Evolutionary conservation across 2,329 filamentous ascomycete genomes (phyloP).

Genomic region (Colletotrichum lini): DNA sequence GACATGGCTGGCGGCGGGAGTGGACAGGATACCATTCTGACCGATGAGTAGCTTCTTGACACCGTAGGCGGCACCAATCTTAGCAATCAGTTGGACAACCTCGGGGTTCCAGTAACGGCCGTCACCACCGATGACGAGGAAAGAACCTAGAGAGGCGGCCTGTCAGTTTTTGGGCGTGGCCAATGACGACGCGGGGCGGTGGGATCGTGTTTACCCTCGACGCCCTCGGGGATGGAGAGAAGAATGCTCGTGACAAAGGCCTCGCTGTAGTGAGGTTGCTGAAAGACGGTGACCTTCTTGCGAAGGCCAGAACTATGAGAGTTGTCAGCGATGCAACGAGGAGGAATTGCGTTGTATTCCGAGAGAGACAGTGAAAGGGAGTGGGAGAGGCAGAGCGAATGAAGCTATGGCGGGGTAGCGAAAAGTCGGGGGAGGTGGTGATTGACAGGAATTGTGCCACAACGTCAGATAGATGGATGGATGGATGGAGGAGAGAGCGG

Average conservation of each 20-base stretch:
- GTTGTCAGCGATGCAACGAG: constrained; percentile 24
- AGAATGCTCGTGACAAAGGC: constrained; percentile 95
- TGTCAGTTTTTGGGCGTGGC: constrained; percentile 15
- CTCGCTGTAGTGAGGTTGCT: constrained; percentile 95
- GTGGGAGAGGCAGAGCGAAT: no score
- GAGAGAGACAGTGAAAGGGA: constrained; percentile 16
- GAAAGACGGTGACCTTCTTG: constrained; percentile 99
- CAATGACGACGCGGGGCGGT: background rate
- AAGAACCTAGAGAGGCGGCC: constrained; percentile 66
- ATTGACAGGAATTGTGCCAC: constrained; percentile 50
- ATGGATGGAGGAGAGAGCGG: constrained; percentile 36
- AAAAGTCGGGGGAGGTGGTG: constrained; percentile 23
- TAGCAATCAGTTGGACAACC: constrained; percentile 95
- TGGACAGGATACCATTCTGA: constrained; percentile 96
- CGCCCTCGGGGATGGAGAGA: constrained; percentile 95
- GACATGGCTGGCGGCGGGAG: constrained; percentile 94
- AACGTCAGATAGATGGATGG: constrained; percentile 41
- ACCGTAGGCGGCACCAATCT: constrained; percentile 96
- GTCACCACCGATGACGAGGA: constrained; percentile 97
- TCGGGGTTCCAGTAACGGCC: constrained; percentile 98
- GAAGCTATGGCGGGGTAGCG: constrained; percentile 36
- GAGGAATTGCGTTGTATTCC: constrained; percentile 14
- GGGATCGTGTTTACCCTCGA: constrained; percentile 69
- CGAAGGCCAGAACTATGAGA: constrained; percentile 88
- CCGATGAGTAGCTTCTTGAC: constrained; percentile 99